These are phyloP conservation scores for Tetragonia tetragonoides DNA, from an alignment of 148 eudicot species.

Conservation along the genomic window DNA sequence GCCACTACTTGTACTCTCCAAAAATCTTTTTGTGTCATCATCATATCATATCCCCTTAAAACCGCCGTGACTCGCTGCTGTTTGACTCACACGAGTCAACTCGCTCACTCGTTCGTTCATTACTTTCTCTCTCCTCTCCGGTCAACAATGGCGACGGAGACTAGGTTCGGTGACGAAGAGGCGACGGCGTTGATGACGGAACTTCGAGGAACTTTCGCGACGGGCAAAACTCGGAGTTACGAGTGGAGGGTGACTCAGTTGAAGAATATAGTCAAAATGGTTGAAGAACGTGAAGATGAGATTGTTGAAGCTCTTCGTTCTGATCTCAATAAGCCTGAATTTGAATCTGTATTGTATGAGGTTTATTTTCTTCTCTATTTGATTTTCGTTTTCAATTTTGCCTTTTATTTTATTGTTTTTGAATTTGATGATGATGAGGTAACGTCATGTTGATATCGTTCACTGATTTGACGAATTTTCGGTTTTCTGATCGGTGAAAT, in stretches of 20 bases:
- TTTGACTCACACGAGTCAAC: neutral
- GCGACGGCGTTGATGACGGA: constrained; percentile 47
- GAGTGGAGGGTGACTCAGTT: constrained; percentile 75
- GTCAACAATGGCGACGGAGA: constrained; percentile 17
- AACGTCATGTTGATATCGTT: neutral
- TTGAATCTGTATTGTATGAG: constrained; percentile 60
- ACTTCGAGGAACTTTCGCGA: constrained; percentile 34
- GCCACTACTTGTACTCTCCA: too few relatives aligned
- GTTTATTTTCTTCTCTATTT: constrained; percentile 17
- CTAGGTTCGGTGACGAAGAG: constrained; percentile 33
- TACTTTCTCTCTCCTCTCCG: neutral
- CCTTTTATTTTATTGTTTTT: neutral
- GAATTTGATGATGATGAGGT: neutral
- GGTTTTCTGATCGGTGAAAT: too few relatives aligned
- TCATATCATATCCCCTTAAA: too few relatives aligned
- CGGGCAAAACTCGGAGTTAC: constrained; percentile 56
- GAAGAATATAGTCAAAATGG: constrained; percentile 43
- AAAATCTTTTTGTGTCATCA: too few relatives aligned
- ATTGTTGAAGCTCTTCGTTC: constrained; percentile 56
- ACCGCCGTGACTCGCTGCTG: neutral
- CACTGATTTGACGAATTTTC: too few relatives aligned
- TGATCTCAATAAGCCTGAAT: constrained; percentile 61
- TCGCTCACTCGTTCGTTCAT: neutral
- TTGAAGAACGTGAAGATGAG: constrained; percentile 46
- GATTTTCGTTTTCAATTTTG: neutral